Evolutionary conservation across 2,329 filamentous ascomycete species (phyloP).

Genomic region (Aspergillus udagawae): DNA sequence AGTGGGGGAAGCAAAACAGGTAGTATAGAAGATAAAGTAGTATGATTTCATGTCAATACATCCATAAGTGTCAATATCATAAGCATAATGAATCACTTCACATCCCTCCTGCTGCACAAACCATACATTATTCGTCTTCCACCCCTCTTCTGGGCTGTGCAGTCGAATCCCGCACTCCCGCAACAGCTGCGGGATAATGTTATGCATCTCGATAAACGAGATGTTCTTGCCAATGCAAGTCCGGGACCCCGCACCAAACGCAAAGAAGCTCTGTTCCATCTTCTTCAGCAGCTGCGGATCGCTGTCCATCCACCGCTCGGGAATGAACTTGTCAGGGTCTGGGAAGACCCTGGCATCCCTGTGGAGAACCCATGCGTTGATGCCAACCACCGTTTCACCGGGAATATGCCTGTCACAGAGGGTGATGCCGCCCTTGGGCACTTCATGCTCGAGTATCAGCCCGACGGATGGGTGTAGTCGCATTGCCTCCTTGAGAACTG

Average conservation of each 20-base stretch:
- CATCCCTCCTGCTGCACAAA: slow-evolving; percentile 16
- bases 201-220: slow-evolving; percentile 31
- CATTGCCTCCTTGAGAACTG: slow-evolving; percentile 36
- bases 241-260: slow-evolving; percentile 28
- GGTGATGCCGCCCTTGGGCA: slow-evolving; percentile 24
- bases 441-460: slow-evolving; percentile 32
- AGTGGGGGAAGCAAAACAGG: too few species aligned
- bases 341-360: slow-evolving; percentile 38
- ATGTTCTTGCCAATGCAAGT: slow-evolving; percentile 33
- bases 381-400: slow-evolving; percentile 39
- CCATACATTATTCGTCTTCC: slow-evolving; percentile 15
- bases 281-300: slow-evolving; percentile 18
- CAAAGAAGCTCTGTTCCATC: slow-evolving; percentile 29
- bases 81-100: not conserved
- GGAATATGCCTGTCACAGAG: slow-evolving; percentile 33
- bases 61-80: too few species aligned
- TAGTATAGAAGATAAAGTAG: too few species aligned
- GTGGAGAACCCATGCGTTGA: slow-evolving; percentile 45
- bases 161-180: slow-evolving; percentile 16
- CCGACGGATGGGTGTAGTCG: slow-evolving; percentile 35
- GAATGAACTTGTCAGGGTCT: slow-evolving; percentile 38
- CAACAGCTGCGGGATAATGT: slow-evolving; percentile 27
- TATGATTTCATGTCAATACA: too few species aligned
- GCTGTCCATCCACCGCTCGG: slow-evolving; percentile 45
- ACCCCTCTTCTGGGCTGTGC: slow-evolving; percentile 3